A percentile compares a stretch with the other conserved stretches of the same genome.
These are phyloP conservation scores for Saccharata proteae DNA, from an alignment of 2,329 filamentous ascomycete species.

Conservation along the genomic window DNA sequence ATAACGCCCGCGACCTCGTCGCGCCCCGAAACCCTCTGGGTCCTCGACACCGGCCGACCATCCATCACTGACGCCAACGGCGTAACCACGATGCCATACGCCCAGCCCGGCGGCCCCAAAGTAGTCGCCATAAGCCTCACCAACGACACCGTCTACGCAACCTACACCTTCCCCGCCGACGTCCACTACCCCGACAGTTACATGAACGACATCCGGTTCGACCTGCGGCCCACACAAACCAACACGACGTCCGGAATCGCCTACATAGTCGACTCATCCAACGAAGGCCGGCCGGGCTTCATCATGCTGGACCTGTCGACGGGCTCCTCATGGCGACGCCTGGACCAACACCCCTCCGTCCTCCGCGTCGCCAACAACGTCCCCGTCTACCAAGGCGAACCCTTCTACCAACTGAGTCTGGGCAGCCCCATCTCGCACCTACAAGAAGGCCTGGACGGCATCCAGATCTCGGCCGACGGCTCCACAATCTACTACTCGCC, in stretches of 20 bases:
- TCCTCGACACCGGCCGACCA: constrained; percentile 37
- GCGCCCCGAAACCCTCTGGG: constrained; percentile 27
- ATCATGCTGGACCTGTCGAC: constrained; percentile 38
- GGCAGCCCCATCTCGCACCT: constrained; percentile 23
- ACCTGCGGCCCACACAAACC: constrained; percentile 29
- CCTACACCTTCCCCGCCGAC: constrained; percentile 34
- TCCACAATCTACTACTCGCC: constrained; percentile 33
- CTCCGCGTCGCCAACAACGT: constrained; percentile 29
- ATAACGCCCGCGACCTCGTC: constrained; percentile 30
- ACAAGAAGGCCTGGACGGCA: constrained; percentile 37
- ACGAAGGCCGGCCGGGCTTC: constrained; percentile 35
- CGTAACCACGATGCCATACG: constrained; percentile 28
- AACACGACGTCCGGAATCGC: constrained; percentile 33
- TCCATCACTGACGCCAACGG: constrained; percentile 26
- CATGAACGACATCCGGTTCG: constrained; percentile 41
- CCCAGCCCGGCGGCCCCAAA: constrained; percentile 34
- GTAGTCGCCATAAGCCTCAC: constrained; percentile 36
- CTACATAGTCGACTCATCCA: constrained; percentile 39
- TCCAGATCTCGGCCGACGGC: constrained; percentile 36
- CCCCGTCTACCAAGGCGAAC: constrained; percentile 33
- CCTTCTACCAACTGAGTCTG: constrained; percentile 27
- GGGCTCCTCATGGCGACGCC: constrained; percentile 36
- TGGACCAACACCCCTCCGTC: constrained; percentile 27
- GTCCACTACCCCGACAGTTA: constrained; percentile 36
- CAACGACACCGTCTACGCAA: constrained; percentile 35